Base-by-base conservation (phyloP, 768 basidiomycete species). In the Mycena pura region DNA sequence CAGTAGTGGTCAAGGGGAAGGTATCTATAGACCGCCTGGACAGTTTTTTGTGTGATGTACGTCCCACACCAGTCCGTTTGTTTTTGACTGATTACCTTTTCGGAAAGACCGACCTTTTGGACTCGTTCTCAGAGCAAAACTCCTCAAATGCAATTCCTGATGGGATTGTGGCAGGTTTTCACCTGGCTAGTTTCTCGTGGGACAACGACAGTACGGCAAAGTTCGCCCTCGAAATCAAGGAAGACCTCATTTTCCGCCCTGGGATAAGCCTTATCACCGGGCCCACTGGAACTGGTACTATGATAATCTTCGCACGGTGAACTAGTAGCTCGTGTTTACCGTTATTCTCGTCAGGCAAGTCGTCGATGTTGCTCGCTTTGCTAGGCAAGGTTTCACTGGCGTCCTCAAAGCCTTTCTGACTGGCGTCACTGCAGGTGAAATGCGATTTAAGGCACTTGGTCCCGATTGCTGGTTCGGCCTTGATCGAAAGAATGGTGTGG, bases 391-490 rank as follows among this genome's bases (percentile, higher is more conserved):
- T n/a, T n/a, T n/a, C n/a, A n/a, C n/a, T n/a, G n/a, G n/a, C n/a
- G n/a, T n/a, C n/a, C n/a, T n/a, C n/a, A n/a, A n/a, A n/a, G n/a
- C n/a, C n/a, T n/a, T n/a, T n/a, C n/a, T n/a, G n/a, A n/a, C n/a
- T n/a, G n/a, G n/a, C n/a, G n/a, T n/a, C n/a, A 4, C 28, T 27
- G 10, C 46, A 80, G 82, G 87, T n/a, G 88, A 90, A 73, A 84
- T 89, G 84, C 85, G 89, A 68, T 89, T 85, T 67, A 73, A 79
- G 10, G 82, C 82, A 1, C 75, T 74, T 13, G 70, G 74, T 5
- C 77, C 83, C 1, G 80, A 83, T 34, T 86, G 89, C 0, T 89
- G 84, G 82, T 91, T 82, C 72, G 85, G 84, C 60, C 81, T 93
- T 3, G 91, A 92, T 17, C 78, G 90, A 3, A 75, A 77, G 3